These are phyloP conservation scores for Elongisporangium anandrum DNA, from an alignment of 352 stramenopile species.

Conservation along the genomic window DNA sequence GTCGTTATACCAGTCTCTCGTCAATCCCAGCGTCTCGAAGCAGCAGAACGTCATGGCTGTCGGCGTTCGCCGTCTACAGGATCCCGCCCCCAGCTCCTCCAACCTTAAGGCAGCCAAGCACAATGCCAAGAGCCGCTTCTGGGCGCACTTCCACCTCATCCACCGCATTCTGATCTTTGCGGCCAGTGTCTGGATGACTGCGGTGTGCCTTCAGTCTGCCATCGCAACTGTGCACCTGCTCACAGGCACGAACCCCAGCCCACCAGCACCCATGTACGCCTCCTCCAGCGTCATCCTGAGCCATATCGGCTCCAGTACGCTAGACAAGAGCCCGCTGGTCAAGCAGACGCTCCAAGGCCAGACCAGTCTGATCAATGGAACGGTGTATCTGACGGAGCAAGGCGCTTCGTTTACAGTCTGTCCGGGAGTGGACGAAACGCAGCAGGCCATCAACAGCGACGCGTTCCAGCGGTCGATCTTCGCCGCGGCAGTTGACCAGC, in stretches of 20 bases:
- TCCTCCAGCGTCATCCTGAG: not conserved
- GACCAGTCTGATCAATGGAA: not conserved
- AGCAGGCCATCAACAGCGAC: conserved; percentile 28
- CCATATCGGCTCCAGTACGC: not conserved
- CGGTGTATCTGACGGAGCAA: not conserved
- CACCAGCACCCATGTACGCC: not conserved
- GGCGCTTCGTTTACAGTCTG: conserved; percentile 5
- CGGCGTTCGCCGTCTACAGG: not conserved
- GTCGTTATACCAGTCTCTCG: not conserved
- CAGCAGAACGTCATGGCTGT: not conserved
- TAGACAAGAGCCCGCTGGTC: not conserved
- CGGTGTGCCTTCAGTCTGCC: not conserved
- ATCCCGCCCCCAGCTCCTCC: not conserved
- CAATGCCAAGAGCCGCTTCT: not conserved
- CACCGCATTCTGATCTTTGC: not conserved
- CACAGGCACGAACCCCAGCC: not conserved
- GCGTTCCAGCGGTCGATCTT: conserved; percentile 25
- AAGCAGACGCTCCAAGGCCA: not conserved
- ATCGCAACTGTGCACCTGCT: not conserved
- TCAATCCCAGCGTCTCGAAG: not conserved
- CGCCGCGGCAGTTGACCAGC: conserved; percentile 13
- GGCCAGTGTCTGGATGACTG: not conserved
- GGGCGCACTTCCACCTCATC: not conserved
- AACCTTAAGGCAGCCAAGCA: not conserved
- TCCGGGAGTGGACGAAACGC: conserved; percentile 7